Evolutionary conservation across 306 rosid genomes (phyloP).

Genomic region (Carpinus fangiana): DNA sequence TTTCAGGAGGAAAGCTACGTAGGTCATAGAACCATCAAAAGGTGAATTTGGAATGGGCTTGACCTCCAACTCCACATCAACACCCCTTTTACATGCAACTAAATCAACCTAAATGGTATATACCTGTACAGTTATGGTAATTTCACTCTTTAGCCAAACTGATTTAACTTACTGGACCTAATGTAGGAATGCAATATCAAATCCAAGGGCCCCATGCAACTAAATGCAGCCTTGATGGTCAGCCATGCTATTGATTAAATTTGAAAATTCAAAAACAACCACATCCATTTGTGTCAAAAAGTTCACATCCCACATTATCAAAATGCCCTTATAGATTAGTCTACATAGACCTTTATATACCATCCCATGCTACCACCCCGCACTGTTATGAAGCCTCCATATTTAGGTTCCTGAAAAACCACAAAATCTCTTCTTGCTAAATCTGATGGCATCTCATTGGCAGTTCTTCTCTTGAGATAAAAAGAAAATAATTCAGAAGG

Average conservation of each 20-base stretch:
- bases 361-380: not conserved
- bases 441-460: not conserved
- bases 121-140: not conserved
- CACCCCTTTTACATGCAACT: not conserved
- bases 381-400: not conserved
- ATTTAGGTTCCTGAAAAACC: not conserved
- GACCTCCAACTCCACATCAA: not conserved
- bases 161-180: not conserved
- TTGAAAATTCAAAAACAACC: not conserved
- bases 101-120: not conserved
- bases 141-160: not conserved
- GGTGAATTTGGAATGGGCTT: not conserved
- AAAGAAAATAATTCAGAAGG: not conserved
- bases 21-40: not conserved
- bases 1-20: too few species aligned
- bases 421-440: not conserved
- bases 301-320: not conserved
- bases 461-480: not conserved
- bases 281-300: not conserved
- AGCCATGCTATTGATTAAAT: not conserved
- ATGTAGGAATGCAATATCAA: not conserved
- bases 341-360: not conserved
- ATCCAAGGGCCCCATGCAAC: slow-evolving; percentile 1
- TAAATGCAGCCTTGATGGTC: not conserved
- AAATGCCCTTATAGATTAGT: not conserved